A percentile compares a stretch with the other conserved stretches of the same genome.
Conservation (phyloP, 176 grass and related monocot genomes). For the Zoysia japonica region DNA sequence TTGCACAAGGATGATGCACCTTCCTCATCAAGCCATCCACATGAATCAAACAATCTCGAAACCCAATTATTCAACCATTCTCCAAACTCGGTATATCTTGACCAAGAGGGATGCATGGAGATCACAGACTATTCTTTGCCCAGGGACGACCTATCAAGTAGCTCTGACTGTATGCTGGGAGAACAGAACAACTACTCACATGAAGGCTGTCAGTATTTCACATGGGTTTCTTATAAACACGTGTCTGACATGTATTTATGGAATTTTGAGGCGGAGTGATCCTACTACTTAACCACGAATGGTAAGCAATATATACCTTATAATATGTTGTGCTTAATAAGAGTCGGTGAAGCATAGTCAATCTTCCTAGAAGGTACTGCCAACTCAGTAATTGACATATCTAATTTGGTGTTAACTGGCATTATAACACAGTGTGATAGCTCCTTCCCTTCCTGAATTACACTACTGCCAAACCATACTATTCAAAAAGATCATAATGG, state of each 20-base stretch:
- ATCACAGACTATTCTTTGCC: slow-evolving; percentile 37
- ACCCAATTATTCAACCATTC: slow-evolving; percentile 5
- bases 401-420: too few species aligned
- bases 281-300: background rate
- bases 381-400: too few species aligned
- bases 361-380: too few species aligned
- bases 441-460: too few species aligned
- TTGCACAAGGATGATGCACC: background rate
- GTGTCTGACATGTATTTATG: slow-evolving; percentile 21
- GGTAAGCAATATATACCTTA: too few species aligned
- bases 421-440: too few species aligned
- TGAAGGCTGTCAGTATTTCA: slow-evolving; percentile 15
- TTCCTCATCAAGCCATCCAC: slow-evolving; percentile 17
- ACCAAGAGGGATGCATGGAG: slow-evolving; percentile 43
- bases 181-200: slow-evolving; percentile 25
- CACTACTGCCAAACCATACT: too few species aligned
- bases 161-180: slow-evolving; percentile 39
- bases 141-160: slow-evolving; percentile 37
- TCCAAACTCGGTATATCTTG: background rate
- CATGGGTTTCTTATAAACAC: slow-evolving; percentile 40
- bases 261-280: slow-evolving; percentile 31
- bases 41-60: background rate
- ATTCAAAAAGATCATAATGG: too few species aligned
- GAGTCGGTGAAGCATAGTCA: too few species aligned
- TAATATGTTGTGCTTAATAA: too few species aligned